Evolutionary conservation across 352 stramenopile species (phyloP), one percentile per base, ranked within the genome.

Genomic region (Globisporangium solare): DNA sequence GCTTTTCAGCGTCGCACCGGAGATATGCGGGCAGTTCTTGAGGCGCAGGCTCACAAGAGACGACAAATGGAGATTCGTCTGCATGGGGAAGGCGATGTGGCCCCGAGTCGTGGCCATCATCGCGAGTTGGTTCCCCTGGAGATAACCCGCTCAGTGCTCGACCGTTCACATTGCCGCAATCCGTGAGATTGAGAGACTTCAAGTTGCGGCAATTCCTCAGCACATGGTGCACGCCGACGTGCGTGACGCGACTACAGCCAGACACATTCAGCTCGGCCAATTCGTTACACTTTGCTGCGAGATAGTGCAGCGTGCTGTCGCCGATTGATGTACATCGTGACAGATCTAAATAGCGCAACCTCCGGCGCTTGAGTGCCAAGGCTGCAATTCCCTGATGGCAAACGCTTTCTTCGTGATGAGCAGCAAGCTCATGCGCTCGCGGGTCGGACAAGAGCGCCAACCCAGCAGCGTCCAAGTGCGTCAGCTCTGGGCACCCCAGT

Each of bases 281-380:
- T 20, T 66, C 55, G 12, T 17, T 41, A 17, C 61, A 68, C 6
- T 61, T 55, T 1, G 21, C 49, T 6, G 65, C 60, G 1, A 87
- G 49, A 20, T 61, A 51, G 31, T 60, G 54, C 2, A 83, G 56
- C 4, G 67, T 63, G 3, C 56, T 58, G 60, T 89, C 77, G 1
- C 67, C 76, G 50, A 91, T 73, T 0, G 51, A 59, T 0, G 49
- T 7, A 49, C 79, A 89, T 24, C 67, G 67, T 1, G 81, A 83
- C 11, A 91, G 46, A 50, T 89, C 73, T 1, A 88, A 32, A 53
- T 86, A 65, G 20, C 50, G 59, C n/a, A 91, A 58, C 22, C 60
- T 68, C 0, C 32, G 15, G 37, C 78, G 88, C 0, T 59, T 45
- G 7, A 43, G 43, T 7, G 64, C 73, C 13, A 91, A 13, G 0